These are phyloP conservation scores for Symbiodinium natans DNA, from an alignment of 73 alveolate species.

Conservation along the genomic window DNA sequence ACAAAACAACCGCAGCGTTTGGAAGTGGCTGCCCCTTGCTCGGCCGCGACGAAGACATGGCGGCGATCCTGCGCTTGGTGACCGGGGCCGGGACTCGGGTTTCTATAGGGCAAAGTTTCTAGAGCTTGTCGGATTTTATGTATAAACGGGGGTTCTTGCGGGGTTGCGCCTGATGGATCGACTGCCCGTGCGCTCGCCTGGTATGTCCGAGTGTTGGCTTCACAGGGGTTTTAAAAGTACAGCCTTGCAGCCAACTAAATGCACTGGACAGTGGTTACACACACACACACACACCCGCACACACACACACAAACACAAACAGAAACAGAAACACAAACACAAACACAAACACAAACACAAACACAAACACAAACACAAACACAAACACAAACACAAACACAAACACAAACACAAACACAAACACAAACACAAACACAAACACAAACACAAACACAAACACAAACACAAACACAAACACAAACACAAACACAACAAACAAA, in stretches of 20 bases:
- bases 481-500: no score
- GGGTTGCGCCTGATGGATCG: no score
- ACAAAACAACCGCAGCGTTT: not conserved
- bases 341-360: not conserved
- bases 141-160: no score
- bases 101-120: not conserved
- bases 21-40: not conserved
- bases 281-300: no score
- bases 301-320: no score
- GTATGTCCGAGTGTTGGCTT: no score
- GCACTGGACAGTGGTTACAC: no score
- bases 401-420: not conserved
- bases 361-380: not conserved
- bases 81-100: constrained; percentile 1
- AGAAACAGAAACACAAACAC: not conserved
- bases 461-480: not conserved
- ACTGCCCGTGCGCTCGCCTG: no score
- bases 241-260: no score
- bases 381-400: not conserved
- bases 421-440: not conserved
- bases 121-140: no score
- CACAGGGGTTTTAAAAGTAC: no score
- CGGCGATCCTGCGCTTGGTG: constrained; percentile 12
- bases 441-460: not conserved
- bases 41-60: not conserved